phyloP scores from a whole-genome alignment of 352 stramenopile genomes.

The Thraustochytrium striatum region DNA sequence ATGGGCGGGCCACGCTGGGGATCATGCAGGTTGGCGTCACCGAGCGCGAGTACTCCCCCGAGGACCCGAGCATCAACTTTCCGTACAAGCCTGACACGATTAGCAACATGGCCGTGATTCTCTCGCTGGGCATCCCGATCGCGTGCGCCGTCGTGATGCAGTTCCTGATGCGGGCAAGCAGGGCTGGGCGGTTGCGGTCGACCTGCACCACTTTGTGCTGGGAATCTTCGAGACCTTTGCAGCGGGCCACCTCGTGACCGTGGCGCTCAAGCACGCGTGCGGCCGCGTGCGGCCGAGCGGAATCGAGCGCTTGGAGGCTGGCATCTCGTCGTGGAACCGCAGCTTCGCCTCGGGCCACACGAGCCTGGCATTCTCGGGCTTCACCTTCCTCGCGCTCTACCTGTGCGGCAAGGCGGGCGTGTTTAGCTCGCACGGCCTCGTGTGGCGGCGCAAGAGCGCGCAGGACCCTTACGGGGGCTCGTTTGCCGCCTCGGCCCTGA shows the following conservation, averaged over 20 bases:
- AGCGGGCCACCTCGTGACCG: background rate
- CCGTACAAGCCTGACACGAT: slow-evolving; percentile 34
- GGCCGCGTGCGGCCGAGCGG: slow-evolving; percentile 23
- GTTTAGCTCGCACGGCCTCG: slow-evolving; percentile 9
- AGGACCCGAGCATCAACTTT: background rate
- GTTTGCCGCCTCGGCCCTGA: background rate
- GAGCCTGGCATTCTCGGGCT: background rate
- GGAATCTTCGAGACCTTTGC: slow-evolving; percentile 7
- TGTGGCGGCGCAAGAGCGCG: background rate
- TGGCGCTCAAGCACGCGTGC: background rate
- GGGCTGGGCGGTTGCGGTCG: background rate
- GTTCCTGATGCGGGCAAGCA: background rate
- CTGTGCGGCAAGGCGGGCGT: slow-evolving; percentile 4
- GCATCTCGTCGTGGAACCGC: slow-evolving; percentile 2
- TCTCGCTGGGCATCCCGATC: background rate
- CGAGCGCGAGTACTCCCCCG: background rate
- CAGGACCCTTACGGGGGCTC: slow-evolving; percentile 23
- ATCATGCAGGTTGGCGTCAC: background rate
- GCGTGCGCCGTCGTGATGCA: background rate
- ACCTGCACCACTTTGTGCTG: slow-evolving; percentile 33
- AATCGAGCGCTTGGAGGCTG: background rate
- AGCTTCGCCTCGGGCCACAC: slow-evolving; percentile 19
- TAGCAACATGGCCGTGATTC: background rate
- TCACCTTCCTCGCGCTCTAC: slow-evolving; percentile 18
- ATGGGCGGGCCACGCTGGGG: background rate